phyloP scores from a whole-genome alignment of 306 rosid species.

The Cucurbita ficifolia region DNA sequence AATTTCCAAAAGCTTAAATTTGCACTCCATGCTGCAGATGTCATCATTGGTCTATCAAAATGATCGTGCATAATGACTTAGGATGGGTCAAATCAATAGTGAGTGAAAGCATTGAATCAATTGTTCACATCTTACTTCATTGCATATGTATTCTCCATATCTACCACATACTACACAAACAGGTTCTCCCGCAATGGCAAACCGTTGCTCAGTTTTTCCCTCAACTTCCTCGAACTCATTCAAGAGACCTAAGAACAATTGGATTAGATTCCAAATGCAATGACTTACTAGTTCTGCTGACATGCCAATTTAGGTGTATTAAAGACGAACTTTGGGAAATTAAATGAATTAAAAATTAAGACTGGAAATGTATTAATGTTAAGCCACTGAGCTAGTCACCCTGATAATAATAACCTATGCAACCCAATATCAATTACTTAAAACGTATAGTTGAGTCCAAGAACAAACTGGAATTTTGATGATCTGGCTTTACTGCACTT shows the following conservation, averaged over 20 bases:
- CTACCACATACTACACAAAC: conserved; percentile 68
- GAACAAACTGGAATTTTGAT: conserved; percentile 39
- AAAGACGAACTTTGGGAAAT: neutral
- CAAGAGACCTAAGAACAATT: conserved; percentile 16
- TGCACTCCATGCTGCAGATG: conserved; percentile 88
- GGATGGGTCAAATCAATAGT: conserved; percentile 1
- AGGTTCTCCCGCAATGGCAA: conserved; percentile 65
- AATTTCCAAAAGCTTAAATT: conserved; percentile 45
- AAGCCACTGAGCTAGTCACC: neutral
- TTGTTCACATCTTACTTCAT: conserved; percentile 36
- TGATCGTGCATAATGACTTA: conserved; percentile 9
- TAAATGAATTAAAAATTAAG: neutral
- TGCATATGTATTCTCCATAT: conserved; percentile 81
- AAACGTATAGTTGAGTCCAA: conserved; percentile 1
- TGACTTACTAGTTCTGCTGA: neutral
- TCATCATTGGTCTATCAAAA: conserved; percentile 62
- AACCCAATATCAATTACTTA: neutral
- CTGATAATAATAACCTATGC: neutral
- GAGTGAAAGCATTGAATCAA: neutral
- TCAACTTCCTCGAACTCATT: conserved; percentile 30
- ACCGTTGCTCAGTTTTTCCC: conserved; percentile 53
- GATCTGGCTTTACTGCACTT: conserved; percentile 27
- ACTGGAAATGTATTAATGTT: neutral
- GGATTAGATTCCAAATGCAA: neutral
- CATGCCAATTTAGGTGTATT: neutral